Conservation (phyloP, 352 stramenopile species). For the Globisporangium nagaii region DNA sequence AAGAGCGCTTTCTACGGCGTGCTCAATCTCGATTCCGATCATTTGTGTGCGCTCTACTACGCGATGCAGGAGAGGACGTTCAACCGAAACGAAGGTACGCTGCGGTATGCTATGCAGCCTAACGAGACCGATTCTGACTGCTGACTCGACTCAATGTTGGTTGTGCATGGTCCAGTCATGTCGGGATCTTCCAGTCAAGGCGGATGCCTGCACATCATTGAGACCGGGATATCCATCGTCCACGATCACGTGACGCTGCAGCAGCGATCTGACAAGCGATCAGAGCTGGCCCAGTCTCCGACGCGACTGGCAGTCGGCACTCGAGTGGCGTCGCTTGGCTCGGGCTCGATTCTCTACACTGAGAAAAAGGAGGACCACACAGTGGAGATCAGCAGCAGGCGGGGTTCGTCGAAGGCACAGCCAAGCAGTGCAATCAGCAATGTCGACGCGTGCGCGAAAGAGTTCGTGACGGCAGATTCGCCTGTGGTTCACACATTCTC, state of each 20-base stretch:
- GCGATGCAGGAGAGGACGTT: slow-evolving; percentile 24
- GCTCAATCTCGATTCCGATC: slow-evolving; percentile 28
- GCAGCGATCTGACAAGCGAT: slow-evolving; percentile 10
- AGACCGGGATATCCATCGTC: slow-evolving; percentile 34
- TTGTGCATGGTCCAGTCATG: slow-evolving; percentile 20
- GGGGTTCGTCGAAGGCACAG: background rate
- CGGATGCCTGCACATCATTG: slow-evolving; percentile 29
- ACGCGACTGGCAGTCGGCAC: slow-evolving; percentile 28
- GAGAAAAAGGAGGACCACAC: slow-evolving; percentile 8
- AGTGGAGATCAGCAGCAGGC: background rate
- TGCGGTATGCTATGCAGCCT: background rate
- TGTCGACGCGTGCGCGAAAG: background rate
- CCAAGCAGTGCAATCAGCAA: background rate
- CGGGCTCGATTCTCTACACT: slow-evolving; percentile 28
- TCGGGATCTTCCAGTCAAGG: slow-evolving; percentile 16
- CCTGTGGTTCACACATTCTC: slow-evolving; percentile 24
- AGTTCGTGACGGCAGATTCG: slow-evolving; percentile 39
- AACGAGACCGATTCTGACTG: too few relatives aligned
- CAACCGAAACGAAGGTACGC: slow-evolving; percentile 34
- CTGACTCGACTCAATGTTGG: too few relatives aligned
- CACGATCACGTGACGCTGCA: slow-evolving; percentile 36
- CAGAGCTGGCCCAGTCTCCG: slow-evolving; percentile 3
- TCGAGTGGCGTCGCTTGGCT: slow-evolving; percentile 29
- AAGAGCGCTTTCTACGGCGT: slow-evolving; percentile 24
- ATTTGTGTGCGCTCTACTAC: slow-evolving; percentile 45